phyloP scores from a whole-genome alignment of 108 stramenopile genomes.

The Cyclotella kingstonii region DNA sequence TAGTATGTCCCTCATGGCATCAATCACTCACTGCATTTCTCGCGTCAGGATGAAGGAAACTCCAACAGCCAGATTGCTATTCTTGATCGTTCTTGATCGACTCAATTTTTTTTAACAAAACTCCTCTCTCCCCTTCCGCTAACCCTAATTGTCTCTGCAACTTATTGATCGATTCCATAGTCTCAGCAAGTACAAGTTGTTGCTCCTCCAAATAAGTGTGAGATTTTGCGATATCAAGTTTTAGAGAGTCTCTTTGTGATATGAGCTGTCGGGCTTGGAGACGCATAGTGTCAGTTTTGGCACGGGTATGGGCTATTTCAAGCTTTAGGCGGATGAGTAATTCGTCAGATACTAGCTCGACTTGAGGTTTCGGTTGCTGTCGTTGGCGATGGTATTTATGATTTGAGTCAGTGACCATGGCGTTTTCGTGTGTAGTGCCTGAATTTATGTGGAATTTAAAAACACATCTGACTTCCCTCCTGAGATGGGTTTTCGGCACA shows the following conservation, averaged over 20 bases:
- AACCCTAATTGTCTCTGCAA: conserved; percentile 16
- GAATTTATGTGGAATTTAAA: no score
- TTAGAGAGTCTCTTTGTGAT: conserved; percentile 17
- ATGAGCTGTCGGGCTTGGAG: conserved; percentile 23
- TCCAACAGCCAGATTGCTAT: background rate
- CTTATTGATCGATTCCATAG: conserved; percentile 15
- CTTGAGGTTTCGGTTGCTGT: background rate
- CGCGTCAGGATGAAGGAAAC: background rate
- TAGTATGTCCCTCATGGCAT: no score
- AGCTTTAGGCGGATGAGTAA: conserved; percentile 38
- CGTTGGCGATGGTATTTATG: background rate
- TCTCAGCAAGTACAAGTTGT: conserved; percentile 25
- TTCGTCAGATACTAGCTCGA: conserved; percentile 6
- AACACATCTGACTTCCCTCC: no score
- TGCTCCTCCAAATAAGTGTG: conserved; percentile 22
- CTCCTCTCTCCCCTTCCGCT: conserved; percentile 16
- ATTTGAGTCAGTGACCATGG: background rate
- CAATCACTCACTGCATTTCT: no score
- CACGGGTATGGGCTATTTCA: conserved; percentile 37
- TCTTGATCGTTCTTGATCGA: conserved; percentile 7
- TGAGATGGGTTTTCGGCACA: no score
- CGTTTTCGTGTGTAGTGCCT: no score
- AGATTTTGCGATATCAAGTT: conserved; percentile 8
- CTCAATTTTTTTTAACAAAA: conserved; percentile 20
- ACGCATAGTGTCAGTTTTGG: conserved; percentile 25